A percentile compares a stretch with the other conserved stretches of the same genome.
phyloP scores from a whole-genome alignment of 495 filamentous ascomycete genomes.

The Patellaria atrata region DNA sequence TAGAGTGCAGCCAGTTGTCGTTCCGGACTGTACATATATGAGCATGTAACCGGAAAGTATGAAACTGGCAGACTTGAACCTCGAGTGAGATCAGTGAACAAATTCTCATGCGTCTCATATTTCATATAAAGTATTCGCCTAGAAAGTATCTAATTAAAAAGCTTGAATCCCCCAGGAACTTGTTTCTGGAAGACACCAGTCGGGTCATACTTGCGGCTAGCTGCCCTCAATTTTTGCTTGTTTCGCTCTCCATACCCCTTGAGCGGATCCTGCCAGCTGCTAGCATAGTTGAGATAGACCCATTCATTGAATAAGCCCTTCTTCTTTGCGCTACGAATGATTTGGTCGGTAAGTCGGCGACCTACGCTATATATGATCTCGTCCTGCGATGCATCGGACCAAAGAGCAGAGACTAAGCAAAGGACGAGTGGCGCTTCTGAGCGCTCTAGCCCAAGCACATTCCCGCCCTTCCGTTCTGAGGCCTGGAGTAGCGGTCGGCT shows the following conservation, averaged over 20 bases:
- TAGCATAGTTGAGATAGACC: constrained; percentile 12
- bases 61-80: no score
- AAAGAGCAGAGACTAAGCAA: constrained; percentile 21
- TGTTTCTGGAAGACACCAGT: constrained; percentile 5
- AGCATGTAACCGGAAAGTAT: no score
- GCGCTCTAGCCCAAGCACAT: constrained; percentile 23
- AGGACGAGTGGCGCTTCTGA: constrained; percentile 21
- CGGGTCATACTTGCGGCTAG: constrained; percentile 7
- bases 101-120: no score
- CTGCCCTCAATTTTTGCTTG: constrained; percentile 1
- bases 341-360: constrained; percentile 20
- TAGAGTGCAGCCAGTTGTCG: no score
- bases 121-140: no score
- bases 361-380: constrained; percentile 21
- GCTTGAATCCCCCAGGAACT: constrained; percentile 14
- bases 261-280: constrained; percentile 3
- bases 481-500: constrained; percentile 1
- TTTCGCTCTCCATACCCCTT: constrained; percentile 6
- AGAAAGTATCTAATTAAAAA: no score
- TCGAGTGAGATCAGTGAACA: no score
- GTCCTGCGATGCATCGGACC: constrained; percentile 25
- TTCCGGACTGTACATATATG: no score
- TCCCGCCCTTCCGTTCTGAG: constrained; percentile 13
- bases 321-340: constrained; percentile 6
- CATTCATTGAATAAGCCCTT: constrained; percentile 13